A percentile compares a stretch with the other conserved stretches of the same genome.
Evolutionary conservation across 495 filamentous ascomycete species (phyloP).

Genomic region (Hypoxylon cercidicola): DNA sequence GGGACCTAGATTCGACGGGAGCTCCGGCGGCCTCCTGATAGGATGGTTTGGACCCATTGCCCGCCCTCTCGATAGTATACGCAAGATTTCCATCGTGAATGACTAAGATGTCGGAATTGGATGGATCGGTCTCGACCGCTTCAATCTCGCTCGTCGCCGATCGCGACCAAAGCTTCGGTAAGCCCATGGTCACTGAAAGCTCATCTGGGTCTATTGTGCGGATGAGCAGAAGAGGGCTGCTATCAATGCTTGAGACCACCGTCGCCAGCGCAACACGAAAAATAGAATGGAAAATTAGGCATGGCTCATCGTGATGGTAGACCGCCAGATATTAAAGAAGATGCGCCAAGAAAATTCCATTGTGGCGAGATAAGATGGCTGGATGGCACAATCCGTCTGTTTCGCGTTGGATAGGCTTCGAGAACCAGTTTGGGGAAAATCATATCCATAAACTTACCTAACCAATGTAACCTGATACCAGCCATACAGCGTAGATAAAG

Average conservation of each 20-base stretch:
- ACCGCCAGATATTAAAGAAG: slow-evolving; percentile 9
- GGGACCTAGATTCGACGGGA: slow-evolving; percentile 67
- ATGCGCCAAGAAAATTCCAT: slow-evolving; percentile 5
- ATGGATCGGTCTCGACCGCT: slow-evolving; percentile 16
- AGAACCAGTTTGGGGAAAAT: slow-evolving; percentile 7
- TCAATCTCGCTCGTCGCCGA: slow-evolving; percentile 16
- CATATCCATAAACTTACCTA: neutral
- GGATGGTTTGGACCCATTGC: slow-evolving; percentile 64
- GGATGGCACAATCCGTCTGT: slow-evolving; percentile 29
- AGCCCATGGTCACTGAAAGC: slow-evolving; percentile 19
- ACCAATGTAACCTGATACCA: slow-evolving; percentile 1
- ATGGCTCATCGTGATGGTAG: neutral
- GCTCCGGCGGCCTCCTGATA: slow-evolving; percentile 73
- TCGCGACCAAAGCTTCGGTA: slow-evolving; percentile 31
- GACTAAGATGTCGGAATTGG: slow-evolving; percentile 33
- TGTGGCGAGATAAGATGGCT: slow-evolving; percentile 15
- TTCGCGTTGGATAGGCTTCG: neutral
- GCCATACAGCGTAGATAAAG: neutral
- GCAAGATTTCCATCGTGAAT: slow-evolving; percentile 57
- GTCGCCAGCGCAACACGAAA: neutral
- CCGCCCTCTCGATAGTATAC: slow-evolving; percentile 63
- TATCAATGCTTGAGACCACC: neutral
- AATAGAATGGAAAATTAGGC: neutral
- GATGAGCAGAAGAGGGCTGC: neutral
- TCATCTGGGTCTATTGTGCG: neutral